These are phyloP conservation scores for Penicillium antarcticum DNA, from an alignment of 495 filamentous ascomycete genomes.

Conservation along the genomic window DNA sequence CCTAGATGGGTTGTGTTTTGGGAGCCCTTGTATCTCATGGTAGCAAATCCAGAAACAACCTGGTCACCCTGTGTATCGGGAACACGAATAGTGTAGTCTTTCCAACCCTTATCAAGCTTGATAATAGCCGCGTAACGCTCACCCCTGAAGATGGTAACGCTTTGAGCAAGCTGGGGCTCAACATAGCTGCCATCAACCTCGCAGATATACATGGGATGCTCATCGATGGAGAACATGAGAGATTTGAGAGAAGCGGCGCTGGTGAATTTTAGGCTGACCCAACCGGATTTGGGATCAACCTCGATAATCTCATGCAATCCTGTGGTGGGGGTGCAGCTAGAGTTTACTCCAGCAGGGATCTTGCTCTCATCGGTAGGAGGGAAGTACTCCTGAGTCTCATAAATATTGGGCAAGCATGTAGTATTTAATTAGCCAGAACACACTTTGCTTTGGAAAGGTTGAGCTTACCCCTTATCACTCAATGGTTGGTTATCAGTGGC, in stretches of 20 bases:
- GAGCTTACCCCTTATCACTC: constrained; percentile 48
- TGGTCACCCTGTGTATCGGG: constrained; percentile 32
- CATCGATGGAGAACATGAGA: constrained; percentile 40
- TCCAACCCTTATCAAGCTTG: constrained; percentile 31
- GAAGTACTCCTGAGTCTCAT: constrained; percentile 27
- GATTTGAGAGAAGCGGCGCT: constrained; percentile 36
- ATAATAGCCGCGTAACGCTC: constrained; percentile 38
- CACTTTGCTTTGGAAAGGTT: background rate
- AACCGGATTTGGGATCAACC: constrained; percentile 34
- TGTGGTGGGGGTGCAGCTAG: constrained; percentile 39
- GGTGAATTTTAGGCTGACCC: constrained; percentile 51
- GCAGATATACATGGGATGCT: constrained; percentile 39
- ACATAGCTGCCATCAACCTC: constrained; percentile 40
- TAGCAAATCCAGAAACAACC: constrained; percentile 33
- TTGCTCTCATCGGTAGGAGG: constrained; percentile 23
- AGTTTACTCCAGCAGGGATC: constrained; percentile 35
- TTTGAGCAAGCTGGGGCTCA: constrained; percentile 31
- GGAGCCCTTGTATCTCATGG: constrained; percentile 31
- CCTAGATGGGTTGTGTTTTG: constrained; percentile 11
- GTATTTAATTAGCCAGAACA: background rate
- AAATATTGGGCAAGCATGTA: constrained; percentile 29
- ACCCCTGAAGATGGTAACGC: constrained; percentile 28
- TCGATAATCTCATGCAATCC: constrained; percentile 34
- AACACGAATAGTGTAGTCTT: constrained; percentile 35
- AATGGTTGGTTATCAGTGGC: constrained; percentile 32